Conservation (phyloP, 2,329 filamentous ascomycete genomes). For the Iodosphaeria phyllophila region DNA sequence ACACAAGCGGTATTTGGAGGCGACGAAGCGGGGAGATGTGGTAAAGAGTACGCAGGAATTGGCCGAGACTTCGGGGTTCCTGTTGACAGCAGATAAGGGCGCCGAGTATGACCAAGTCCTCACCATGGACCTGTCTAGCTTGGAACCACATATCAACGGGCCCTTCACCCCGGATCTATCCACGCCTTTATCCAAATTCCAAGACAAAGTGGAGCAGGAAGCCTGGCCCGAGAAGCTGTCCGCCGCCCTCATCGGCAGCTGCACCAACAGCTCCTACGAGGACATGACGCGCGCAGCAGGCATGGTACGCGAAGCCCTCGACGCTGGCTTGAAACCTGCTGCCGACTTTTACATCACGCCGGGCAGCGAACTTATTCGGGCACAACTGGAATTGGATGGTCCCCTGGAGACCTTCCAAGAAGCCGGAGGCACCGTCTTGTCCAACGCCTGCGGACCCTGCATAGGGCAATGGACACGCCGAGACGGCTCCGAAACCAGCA, state of each 20-base stretch:
- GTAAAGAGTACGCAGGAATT: too few species aligned
- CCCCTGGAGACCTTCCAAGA: conserved; percentile 72
- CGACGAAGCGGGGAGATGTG: conserved; percentile 61
- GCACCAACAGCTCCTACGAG: conserved; percentile 96
- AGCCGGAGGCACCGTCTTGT: conserved; percentile 75
- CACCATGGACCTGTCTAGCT: conserved; percentile 70
- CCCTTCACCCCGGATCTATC: conserved; percentile 93
- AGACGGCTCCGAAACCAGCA: conserved; percentile 56
- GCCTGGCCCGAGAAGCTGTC: conserved; percentile 83
- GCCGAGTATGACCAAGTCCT: conserved; percentile 84
- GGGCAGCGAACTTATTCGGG: conserved; percentile 89
- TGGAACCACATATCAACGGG: conserved; percentile 94
- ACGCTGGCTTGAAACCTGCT: conserved; percentile 77
- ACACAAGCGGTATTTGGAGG: conserved; percentile 69
- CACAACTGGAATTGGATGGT: conserved; percentile 76
- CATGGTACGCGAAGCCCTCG: conserved; percentile 76
- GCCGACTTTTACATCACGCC: conserved; percentile 92
- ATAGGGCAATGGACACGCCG: conserved; percentile 92
- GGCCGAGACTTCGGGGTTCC: conserved; percentile 40
- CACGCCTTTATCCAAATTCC: conserved; percentile 80
- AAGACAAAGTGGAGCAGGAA: conserved; percentile 64
- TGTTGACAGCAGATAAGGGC: conserved; percentile 59
- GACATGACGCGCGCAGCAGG: conserved; percentile 95
- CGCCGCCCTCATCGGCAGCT: conserved; percentile 88
- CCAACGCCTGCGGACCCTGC: conserved; percentile 88